phyloP scores from a whole-genome alignment of 371 early-diverging fungal genomes.

The Mucor sp. region DNA sequence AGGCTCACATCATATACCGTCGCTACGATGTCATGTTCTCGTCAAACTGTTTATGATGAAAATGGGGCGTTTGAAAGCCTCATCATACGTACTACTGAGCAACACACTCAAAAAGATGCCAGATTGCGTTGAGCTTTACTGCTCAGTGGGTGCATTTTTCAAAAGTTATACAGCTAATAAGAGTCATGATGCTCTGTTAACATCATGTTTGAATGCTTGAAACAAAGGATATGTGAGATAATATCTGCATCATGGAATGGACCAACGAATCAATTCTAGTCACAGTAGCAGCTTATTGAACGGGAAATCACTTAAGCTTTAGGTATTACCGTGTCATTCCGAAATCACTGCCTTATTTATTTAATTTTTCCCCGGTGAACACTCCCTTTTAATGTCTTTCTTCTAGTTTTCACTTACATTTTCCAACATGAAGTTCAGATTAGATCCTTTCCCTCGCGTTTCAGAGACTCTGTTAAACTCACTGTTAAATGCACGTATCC shows the following conservation, averaged over 20 bases:
- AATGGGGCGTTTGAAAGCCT: too few species aligned
- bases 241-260: background rate
- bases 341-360: background rate
- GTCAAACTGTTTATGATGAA: too few species aligned
- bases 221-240: background rate
- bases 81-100: too few species aligned
- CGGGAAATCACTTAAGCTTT: background rate
- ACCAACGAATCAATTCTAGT: background rate
- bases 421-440: constrained; percentile 20
- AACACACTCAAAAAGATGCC: too few species aligned
- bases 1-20: too few species aligned
- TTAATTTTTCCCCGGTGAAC: background rate
- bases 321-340: background rate
- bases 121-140: too few species aligned
- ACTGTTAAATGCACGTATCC: constrained; percentile 42
- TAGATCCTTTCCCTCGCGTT: constrained; percentile 45
- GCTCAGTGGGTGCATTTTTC: too few species aligned
- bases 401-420: background rate
- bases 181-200: too few species aligned
- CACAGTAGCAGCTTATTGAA: background rate
- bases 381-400: background rate
- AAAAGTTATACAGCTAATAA: too few species aligned
- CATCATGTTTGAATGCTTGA: background rate
- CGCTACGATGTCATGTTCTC: too few species aligned
- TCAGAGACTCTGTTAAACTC: constrained; percentile 26